phyloP scores from a whole-genome alignment of 192 early-diverging fungal genomes.

The Pilaira anomala region DNA sequence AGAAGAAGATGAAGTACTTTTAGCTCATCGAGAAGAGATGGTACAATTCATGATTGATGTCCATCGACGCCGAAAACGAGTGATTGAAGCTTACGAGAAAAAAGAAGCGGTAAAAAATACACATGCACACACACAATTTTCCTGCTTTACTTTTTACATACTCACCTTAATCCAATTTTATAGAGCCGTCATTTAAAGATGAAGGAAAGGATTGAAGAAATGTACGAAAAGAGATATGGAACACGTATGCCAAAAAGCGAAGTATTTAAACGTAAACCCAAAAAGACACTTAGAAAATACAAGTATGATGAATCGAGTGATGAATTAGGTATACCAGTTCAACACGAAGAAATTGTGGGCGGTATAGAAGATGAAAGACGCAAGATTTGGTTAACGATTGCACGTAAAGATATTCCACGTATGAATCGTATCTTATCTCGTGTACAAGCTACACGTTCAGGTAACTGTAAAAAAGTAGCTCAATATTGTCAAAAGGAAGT shows the following conservation, averaged over 20 bases:
- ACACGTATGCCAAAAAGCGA: constrained; percentile 6
- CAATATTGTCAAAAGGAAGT: constrained; percentile 73
- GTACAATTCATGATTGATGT: constrained; percentile 44
- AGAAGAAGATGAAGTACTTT: constrained; percentile 24
- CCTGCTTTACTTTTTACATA: too few species aligned
- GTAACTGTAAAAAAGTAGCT: constrained; percentile 69
- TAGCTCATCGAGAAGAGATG: constrained; percentile 29
- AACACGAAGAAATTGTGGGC: too few species aligned
- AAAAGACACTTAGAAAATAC: too few species aligned
- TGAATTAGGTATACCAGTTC: too few species aligned
- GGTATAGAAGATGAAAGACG: constrained; percentile 22
- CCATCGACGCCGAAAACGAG: constrained; percentile 32
- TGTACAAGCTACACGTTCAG: constrained; percentile 40
- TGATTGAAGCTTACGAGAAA: constrained; percentile 39
- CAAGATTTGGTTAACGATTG: constrained; percentile 24
- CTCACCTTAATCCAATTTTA: too few species aligned
- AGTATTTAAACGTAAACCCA: constrained; percentile 6
- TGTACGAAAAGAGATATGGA: constrained; percentile 31
- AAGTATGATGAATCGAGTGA: too few species aligned
- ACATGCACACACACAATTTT: too few species aligned
- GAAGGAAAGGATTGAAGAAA: constrained; percentile 16
- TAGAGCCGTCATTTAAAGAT: constrained; percentile 31
- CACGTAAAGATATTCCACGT: constrained; percentile 23
- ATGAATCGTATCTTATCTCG: constrained; percentile 48
- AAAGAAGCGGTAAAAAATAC: constrained; percentile 21